Percentiles rank a stretch among this genome's conserved stretches.
phyloP scores from a whole-genome alignment of 805 yeast species.

The Candida maltosa region DNA sequence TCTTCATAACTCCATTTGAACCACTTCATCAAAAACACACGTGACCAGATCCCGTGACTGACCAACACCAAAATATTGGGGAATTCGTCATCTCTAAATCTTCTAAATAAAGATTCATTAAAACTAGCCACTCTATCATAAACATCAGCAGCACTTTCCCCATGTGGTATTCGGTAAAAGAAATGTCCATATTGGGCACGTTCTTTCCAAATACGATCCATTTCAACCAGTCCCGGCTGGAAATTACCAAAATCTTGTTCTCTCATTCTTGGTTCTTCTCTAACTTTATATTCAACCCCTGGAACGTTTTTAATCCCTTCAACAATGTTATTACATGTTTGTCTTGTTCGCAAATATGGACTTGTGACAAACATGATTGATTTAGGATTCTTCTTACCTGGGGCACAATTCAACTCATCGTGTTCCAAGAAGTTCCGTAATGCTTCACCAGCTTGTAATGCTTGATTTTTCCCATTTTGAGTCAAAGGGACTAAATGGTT shows the following conservation, averaged over 20 bases:
- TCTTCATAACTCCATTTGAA: slow-evolving; percentile 88
- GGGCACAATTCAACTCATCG: too few relatives aligned
- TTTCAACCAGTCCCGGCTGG: slow-evolving; percentile 70
- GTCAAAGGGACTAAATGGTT: slow-evolving; percentile 81
- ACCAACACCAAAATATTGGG: slow-evolving; percentile 83
- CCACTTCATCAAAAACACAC: slow-evolving; percentile 94
- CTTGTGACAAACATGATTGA: slow-evolving; percentile 77
- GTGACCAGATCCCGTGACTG: slow-evolving; percentile 91
- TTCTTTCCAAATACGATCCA: slow-evolving; percentile 80
- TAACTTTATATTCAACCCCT: slow-evolving; percentile 46
- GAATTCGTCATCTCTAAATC: slow-evolving; percentile 64
- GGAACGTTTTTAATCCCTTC: slow-evolving; percentile 50
- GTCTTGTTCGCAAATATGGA: slow-evolving; percentile 81
- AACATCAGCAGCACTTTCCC: slow-evolving; percentile 95
- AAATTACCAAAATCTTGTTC: slow-evolving; percentile 96
- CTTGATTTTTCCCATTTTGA: slow-evolving; percentile 63
- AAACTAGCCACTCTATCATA: slow-evolving; percentile 88
- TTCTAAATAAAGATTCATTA: slow-evolving; percentile 81
- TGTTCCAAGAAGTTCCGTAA: slow-evolving; percentile 36
- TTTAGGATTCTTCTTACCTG: slow-evolving; percentile 19
- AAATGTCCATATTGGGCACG: slow-evolving; percentile 78
- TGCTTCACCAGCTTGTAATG: slow-evolving; percentile 56
- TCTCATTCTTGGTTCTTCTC: slow-evolving; percentile 88
- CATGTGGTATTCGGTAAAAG: slow-evolving; percentile 87
- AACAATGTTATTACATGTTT: slow-evolving; percentile 72